Evolutionary conservation across 1,139 yeast species (phyloP), one percentile per base, ranked within the genome.

Genomic region (Debaryomycetaceae sp.): DNA sequence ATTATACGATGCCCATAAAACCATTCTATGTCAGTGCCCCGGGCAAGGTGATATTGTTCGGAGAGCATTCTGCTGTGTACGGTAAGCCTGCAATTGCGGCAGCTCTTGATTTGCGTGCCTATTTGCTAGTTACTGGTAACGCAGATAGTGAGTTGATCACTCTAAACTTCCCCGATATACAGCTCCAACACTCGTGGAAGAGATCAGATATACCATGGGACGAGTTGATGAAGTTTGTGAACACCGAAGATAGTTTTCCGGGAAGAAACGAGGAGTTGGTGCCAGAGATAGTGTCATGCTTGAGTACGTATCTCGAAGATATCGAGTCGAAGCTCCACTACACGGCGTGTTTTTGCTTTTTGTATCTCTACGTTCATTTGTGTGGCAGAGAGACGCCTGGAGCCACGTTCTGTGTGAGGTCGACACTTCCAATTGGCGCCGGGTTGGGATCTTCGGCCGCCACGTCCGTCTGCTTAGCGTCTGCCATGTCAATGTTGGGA

Each of bases 381-480:
- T 81, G 91, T 56, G 53, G 62, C 6, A 68, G 70, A 6, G 56
- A 64, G 0, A 65, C 72, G 1, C 72, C 73, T 0, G 87, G 87
- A 1, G 60, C 73, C 51, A 74, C 73, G 24, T 89, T 85, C 62
- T 74, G 81, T 5, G 81, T 89, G 24, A 77, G 93, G 46, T 87
- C 97, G 0, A 84, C 96, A 0, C 71, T 91, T 43, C 99, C 99
- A 0, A 87, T 93, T 44, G 98, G 99, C 27, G 97, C 99, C 1
- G 99, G 99, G 0, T 73, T 93, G 42, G 99, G 99, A 0, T 88
- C 97, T 0, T 87, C 96, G 42, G 99, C 98, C 0, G 83, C 96
- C 2, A 80, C 88, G 17, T 81, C 96, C 0, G 99, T 93, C 9
- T 85, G 96, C 59, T 63, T 93, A 37, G 80, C 96, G 0, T 72